A percentile compares a stretch with the other conserved stretches of the same genome.
Conservation (phyloP, 805 yeast species). For the Millerozyma miso region DNA sequence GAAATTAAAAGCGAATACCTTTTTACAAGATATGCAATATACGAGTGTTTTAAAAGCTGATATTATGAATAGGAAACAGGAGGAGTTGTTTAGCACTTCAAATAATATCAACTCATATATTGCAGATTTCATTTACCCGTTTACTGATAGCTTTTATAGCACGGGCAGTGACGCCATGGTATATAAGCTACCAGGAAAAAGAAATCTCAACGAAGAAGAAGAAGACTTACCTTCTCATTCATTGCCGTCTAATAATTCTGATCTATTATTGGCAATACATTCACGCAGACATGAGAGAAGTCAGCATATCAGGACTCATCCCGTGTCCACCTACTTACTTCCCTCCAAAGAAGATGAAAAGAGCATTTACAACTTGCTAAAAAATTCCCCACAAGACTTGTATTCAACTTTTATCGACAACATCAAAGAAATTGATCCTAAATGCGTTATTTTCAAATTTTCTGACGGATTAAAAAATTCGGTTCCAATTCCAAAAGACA, state of each 20-base stretch:
- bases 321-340: background rate
- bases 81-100: conserved; percentile 35
- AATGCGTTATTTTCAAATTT: conserved; percentile 8
- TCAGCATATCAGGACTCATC: background rate
- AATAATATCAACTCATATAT: conserved; percentile 23
- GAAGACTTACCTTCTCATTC: conserved; percentile 6
- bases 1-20: conserved; percentile 42
- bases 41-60: conserved; percentile 46
- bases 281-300: background rate
- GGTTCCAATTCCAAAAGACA: conserved; percentile 33
- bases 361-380: background rate
- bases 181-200: background rate
- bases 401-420: background rate
- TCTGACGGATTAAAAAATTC: conserved; percentile 15
- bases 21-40: conserved; percentile 49
- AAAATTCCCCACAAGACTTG: background rate
- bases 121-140: conserved; percentile 25
- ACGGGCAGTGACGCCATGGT: background rate
- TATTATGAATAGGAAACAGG: conserved; percentile 33
- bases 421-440: background rate
- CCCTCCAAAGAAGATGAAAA: background rate
- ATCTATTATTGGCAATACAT: background rate
- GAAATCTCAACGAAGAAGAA: conserved; percentile 7
- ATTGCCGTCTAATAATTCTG: background rate
- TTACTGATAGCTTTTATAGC: background rate